Base-by-base conservation (phyloP, 148 eudicot genomes). In the Rhododendron mucronatum region DNA sequence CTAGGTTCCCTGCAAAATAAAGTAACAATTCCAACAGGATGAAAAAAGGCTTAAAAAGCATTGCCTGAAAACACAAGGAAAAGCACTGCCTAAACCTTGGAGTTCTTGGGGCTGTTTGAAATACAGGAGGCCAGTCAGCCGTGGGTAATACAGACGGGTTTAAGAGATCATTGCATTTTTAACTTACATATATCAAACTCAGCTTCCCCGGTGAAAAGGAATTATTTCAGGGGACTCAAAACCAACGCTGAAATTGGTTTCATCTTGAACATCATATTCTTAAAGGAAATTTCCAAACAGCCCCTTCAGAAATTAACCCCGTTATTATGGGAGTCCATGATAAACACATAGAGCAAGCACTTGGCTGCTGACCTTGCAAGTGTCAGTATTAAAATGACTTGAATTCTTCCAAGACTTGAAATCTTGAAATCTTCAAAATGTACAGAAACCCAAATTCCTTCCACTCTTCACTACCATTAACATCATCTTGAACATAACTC, bases 341-440 rank as follows among this genome's bases (percentile, higher is more conserved):
- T 90, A 91, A 89, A 94, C 90, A 89, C 90, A 88, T 89, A 92
- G 91, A 88, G 94, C 96, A 93, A 91, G 93, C 98, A 93, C 94
- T 89, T 84, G 90, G 90, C 94, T 88, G 92, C 98, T 95, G 95
- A 95, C 96, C 96, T 95, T 92, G 95, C 84, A 86, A 90, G 87
- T 89, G 87, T 91, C 91, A 95, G 91, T 93, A 89, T 88, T 86
- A 95, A 95, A 93, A 91, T 91, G 95, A 93, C 96, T 94, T 93
- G 98, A 93, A 92, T 92, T 88, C 93, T 98, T 94, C 94, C 99
- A 95, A 95, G 95, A 94, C 96, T 93, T 94, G 95, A 90, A 92
- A 90, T 86, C 92, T 91, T 88, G 90, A 87, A 84, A 87, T 93
- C 98, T 95, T 95, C 98, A 91, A 88, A 93, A 88, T 92, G 95